Evolutionary conservation across 2,329 filamentous ascomycete genomes (phyloP).

Genomic region (Xylariales sp.): DNA sequence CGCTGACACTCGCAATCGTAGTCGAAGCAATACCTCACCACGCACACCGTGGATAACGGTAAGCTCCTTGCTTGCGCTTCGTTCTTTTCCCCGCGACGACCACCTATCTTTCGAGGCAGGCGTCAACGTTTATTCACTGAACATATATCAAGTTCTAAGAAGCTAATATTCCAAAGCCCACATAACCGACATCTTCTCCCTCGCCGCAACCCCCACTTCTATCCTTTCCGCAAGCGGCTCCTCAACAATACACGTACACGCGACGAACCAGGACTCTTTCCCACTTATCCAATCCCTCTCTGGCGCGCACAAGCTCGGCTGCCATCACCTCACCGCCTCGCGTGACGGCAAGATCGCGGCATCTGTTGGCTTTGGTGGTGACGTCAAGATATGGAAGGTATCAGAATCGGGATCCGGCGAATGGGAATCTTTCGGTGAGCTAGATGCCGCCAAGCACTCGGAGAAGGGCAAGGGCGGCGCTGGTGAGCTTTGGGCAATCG

Average conservation of each 20-base stretch:
- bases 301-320: conserved; percentile 86
- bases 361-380: conserved; percentile 89
- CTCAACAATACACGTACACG: conserved; percentile 83
- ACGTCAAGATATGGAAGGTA: conserved; percentile 83
- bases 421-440: conserved; percentile 62
- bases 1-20: conserved; percentile 54
- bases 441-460: conserved; percentile 51
- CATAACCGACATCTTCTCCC: conserved; percentile 83
- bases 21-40: conserved; percentile 99
- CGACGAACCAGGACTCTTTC: conserved; percentile 76
- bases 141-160: conserved; percentile 30
- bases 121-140: conserved; percentile 10
- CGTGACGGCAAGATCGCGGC: conserved; percentile 78
- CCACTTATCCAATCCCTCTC: conserved; percentile 83
- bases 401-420: conserved; percentile 69
- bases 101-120: background rate
- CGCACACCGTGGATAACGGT: conserved; percentile 91
- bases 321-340: conserved; percentile 84
- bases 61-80: conserved; percentile 42
- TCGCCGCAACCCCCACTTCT: conserved; percentile 78
- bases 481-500: conserved; percentile 87
- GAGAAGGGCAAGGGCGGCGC: conserved; percentile 57
- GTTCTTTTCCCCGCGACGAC: background rate
- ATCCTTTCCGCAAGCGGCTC: conserved; percentile 88
- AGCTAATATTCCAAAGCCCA: conserved; percentile 69